Evolutionary conservation across 2,329 filamentous ascomycete species (phyloP).

Genomic region (Phaeoacremonium minimum): DNA sequence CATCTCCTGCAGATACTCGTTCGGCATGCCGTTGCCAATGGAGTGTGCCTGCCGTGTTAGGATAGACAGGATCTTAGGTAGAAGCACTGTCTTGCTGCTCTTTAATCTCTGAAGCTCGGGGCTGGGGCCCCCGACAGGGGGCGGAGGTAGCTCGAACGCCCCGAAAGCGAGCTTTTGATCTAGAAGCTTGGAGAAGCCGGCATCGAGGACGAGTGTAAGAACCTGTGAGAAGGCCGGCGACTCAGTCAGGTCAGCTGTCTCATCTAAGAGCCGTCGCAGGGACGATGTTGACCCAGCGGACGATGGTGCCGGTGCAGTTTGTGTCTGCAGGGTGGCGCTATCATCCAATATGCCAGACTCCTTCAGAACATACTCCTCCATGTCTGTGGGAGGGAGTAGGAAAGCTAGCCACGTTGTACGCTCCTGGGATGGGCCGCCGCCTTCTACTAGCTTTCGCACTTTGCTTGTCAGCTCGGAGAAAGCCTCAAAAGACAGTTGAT

Average conservation of each 20-base stretch:
- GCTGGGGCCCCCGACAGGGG: conserved; percentile 11
- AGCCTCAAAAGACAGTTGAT: conserved; percentile 76
- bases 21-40: conserved; percentile 76
- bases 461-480: conserved; percentile 78
- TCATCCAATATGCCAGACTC: conserved; percentile 75
- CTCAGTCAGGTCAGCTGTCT: conserved; percentile 93
- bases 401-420: conserved; percentile 73
- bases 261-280: conserved; percentile 82
- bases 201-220: conserved; percentile 78
- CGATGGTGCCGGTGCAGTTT: conserved; percentile 19
- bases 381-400: conserved; percentile 72
- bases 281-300: conserved; percentile 44
- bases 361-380: conserved; percentile 78
- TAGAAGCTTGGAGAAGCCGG: conserved; percentile 78
- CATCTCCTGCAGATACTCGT: conserved; percentile 69
- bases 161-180: conserved; percentile 76
- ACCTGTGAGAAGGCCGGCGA: conserved; percentile 88
- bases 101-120: conserved; percentile 48
- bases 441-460: conserved; percentile 82
- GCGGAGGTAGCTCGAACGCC: conserved; percentile 63
- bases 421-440: conserved; percentile 34
- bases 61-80: conserved; percentile 86
- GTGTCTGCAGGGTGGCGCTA: conserved; percentile 25
- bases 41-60: conserved; percentile 86
- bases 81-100: conserved; percentile 58